Percentiles rank a stretch among this genome's conserved stretches.
These are phyloP conservation scores for Zalaria sp. DNA, from an alignment of 2,329 filamentous ascomycete species.

Conservation along the genomic window DNA sequence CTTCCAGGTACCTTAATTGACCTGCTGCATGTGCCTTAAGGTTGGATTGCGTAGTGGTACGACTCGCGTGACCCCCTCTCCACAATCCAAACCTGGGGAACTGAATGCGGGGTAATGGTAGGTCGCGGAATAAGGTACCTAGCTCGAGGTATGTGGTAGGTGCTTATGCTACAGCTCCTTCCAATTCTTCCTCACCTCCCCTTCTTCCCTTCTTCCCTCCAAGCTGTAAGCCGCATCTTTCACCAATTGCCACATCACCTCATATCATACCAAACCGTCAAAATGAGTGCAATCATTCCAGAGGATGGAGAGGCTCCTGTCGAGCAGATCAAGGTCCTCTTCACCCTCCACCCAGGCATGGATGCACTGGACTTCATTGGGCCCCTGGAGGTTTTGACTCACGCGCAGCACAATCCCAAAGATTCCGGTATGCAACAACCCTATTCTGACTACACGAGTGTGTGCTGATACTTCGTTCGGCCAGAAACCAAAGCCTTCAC, in stretches of 20 bases:
- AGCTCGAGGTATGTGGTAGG: background rate
- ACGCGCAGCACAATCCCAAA: slow-evolving; percentile 38
- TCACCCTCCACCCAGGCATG: slow-evolving; percentile 41
- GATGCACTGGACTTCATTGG: slow-evolving; percentile 44
- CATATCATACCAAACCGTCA: slow-evolving; percentile 16
- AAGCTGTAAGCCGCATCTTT: slow-evolving; percentile 1
- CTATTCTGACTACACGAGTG: slow-evolving; percentile 1
- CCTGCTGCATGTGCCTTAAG: too few species aligned
- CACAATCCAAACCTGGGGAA: too few species aligned
- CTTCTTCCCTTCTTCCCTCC: slow-evolving; percentile 2
- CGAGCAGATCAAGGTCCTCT: slow-evolving; percentile 44
- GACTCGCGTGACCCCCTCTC: too few species aligned
- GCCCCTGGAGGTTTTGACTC: slow-evolving; percentile 42
- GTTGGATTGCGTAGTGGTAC: too few species aligned
- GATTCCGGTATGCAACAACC: slow-evolving; percentile 30
- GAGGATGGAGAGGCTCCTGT: slow-evolving; percentile 21
- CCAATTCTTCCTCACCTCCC: background rate
- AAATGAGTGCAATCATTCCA: slow-evolving; percentile 35
- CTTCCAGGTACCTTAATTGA: too few species aligned
- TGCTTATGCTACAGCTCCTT: background rate
- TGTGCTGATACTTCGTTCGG: background rate
- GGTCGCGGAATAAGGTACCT: background rate
- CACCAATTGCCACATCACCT: background rate
- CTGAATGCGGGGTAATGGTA: background rate
- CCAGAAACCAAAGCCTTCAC: slow-evolving; percentile 40